phyloP scores from a whole-genome alignment of 805 yeast genomes.

The Nakazawaea wickerhamii region DNA sequence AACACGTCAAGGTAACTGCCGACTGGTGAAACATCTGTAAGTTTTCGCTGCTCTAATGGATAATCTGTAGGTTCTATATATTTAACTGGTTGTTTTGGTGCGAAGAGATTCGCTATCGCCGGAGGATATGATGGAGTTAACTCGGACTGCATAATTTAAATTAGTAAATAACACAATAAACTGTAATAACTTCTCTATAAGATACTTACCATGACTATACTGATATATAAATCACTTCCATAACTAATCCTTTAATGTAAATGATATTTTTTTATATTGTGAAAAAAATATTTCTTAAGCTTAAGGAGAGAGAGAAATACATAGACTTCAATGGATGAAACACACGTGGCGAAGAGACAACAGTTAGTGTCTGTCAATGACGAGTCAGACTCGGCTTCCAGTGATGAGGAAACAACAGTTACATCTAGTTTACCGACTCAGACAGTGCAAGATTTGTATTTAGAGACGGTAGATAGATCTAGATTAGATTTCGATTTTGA shows the following conservation, averaged over 20 bases:
- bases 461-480: constrained; percentile 38
- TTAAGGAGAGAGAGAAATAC: too few species aligned
- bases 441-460: constrained; percentile 20
- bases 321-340: not conserved
- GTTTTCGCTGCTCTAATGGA: constrained; percentile 41
- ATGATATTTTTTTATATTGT: too few species aligned
- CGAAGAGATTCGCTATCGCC: constrained; percentile 44
- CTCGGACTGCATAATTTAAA: constrained; percentile 1
- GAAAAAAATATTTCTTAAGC: too few species aligned
- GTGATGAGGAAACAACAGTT: not conserved
- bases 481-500: constrained; percentile 65
- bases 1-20: constrained; percentile 25
- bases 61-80: constrained; percentile 44
- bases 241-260: not conserved
- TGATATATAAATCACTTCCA: too few species aligned
- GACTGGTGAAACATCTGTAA: constrained; percentile 42
- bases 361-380: not conserved
- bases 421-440: not conserved
- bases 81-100: constrained; percentile 52
- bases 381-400: not conserved
- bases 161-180: not conserved
- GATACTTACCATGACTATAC: not conserved
- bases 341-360: not conserved
- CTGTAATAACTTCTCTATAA: not conserved
- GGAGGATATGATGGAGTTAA: constrained; percentile 19